phyloP scores from a whole-genome alignment of 2,329 filamentous ascomycete species.

The Verticillium albo-atrum region DNA sequence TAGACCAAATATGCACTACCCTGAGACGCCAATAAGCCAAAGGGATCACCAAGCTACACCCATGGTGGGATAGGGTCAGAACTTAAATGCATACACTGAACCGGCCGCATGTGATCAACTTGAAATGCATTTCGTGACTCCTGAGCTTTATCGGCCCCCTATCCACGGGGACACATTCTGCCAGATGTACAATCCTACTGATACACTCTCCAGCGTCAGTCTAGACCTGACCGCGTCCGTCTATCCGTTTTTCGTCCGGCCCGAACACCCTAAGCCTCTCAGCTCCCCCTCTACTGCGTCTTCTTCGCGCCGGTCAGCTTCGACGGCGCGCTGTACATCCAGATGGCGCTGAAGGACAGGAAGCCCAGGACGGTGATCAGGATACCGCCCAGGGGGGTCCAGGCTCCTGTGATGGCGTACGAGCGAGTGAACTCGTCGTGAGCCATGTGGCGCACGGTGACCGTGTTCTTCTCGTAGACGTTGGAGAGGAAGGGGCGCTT shows the following conservation, averaged over 20 bases:
- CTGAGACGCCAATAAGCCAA: too few relatives aligned
- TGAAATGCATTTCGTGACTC: neutral
- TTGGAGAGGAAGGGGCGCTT: conserved; percentile 88
- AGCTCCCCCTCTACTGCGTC: conserved; percentile 35
- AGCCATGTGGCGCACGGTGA: conserved; percentile 92
- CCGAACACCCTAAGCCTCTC: neutral
- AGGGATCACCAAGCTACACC: too few relatives aligned
- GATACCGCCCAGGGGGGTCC: conserved; percentile 91
- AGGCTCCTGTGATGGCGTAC: conserved; percentile 84
- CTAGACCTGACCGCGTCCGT: neutral
- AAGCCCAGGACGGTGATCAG: conserved; percentile 80
- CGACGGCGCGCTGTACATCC: conserved; percentile 67
- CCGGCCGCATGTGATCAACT: neutral
- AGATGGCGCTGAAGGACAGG: conserved; percentile 78
- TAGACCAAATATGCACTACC: too few relatives aligned
- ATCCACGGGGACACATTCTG: neutral
- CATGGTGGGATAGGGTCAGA: too few relatives aligned
- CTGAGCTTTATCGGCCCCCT: neutral
- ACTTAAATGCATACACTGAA: too few relatives aligned
- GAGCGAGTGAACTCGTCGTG: conserved; percentile 95
- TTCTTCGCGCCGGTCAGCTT: conserved; percentile 35
- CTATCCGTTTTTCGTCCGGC: neutral
- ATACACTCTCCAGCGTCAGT: neutral
- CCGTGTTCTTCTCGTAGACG: conserved; percentile 89
- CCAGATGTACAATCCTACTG: neutral